Evolutionary conservation across 2,329 filamentous ascomycete genomes (phyloP).

Genomic region (Xylaria sp.): DNA sequence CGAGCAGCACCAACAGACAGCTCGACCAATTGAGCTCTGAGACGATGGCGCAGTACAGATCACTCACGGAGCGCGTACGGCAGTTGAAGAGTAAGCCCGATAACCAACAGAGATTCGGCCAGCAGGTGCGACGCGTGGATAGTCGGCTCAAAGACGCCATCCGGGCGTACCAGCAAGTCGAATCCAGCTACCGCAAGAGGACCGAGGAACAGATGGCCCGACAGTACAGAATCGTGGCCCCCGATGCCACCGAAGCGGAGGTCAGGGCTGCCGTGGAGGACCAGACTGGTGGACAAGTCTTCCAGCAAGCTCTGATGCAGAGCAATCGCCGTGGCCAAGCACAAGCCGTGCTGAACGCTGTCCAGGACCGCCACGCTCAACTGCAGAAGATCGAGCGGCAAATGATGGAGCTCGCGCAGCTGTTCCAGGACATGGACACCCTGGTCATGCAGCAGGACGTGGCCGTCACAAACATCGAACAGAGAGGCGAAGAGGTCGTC

Average conservation of each 20-base stretch:
- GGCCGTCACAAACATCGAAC: constrained; percentile 79
- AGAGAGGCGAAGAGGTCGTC: constrained; percentile 83
- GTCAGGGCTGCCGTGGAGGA: constrained; percentile 79
- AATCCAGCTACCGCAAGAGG: constrained; percentile 79
- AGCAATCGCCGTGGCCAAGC: constrained; percentile 82
- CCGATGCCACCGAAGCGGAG: constrained; percentile 79
- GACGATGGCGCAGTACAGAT: constrained; percentile 83
- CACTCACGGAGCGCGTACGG: constrained; percentile 78
- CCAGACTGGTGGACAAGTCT: constrained; percentile 75
- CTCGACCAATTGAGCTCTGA: constrained; percentile 77
- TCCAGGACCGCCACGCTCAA: constrained; percentile 81
- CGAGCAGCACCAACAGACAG: constrained; percentile 68
- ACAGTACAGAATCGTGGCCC: constrained; percentile 87
- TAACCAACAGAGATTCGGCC: constrained; percentile 73
- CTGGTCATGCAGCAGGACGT: constrained; percentile 87
- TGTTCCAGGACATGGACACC: constrained; percentile 89
- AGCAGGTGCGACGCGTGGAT: constrained; percentile 83
- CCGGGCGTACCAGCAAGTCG: constrained; percentile 78
- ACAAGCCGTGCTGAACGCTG: constrained; percentile 76
- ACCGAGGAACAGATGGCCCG: constrained; percentile 83
- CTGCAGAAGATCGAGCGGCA: constrained; percentile 92
- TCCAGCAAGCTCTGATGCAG: constrained; percentile 84
- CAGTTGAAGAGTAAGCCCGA: constrained; percentile 82
- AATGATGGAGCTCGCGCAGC: constrained; percentile 82
- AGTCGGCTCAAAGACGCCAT: constrained; percentile 81